Percentiles rank a stretch among this genome's conserved stretches.
Conservation (phyloP, 108 stramenopile species). For the Conticribra weissflogii region DNA sequence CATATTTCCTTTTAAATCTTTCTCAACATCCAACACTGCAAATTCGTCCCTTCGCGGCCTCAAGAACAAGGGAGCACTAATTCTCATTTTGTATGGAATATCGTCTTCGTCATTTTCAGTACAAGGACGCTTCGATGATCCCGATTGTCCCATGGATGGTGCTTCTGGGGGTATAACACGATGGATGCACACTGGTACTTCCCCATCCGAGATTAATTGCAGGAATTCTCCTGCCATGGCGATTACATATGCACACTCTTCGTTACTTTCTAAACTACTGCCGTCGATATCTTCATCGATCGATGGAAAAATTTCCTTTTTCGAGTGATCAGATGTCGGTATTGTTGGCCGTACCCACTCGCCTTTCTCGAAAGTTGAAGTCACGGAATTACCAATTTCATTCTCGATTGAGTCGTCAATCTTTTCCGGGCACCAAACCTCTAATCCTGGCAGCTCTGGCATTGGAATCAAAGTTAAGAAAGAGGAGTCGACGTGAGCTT, state of each 20-base stretch:
- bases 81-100: slow-evolving; percentile 18
- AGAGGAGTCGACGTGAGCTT: slow-evolving; percentile 42
- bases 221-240: slow-evolving; percentile 50
- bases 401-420: background rate
- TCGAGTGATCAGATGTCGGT: slow-evolving; percentile 3
- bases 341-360: slow-evolving; percentile 46
- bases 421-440: slow-evolving; percentile 48
- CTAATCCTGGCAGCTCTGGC: slow-evolving; percentile 46
- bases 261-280: background rate
- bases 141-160: slow-evolving; percentile 1
- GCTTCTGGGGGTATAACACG: slow-evolving; percentile 41
- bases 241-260: slow-evolving; percentile 25
- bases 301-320: background rate
- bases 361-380: background rate
- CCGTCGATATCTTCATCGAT: background rate
- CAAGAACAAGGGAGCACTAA: slow-evolving; percentile 45
- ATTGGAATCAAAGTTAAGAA: slow-evolving; percentile 50
- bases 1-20: slow-evolving; percentile 39
- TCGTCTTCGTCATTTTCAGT: background rate
- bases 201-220: slow-evolving; percentile 32
- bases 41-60: slow-evolving; percentile 33
- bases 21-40: slow-evolving; percentile 39
- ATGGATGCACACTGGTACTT: slow-evolving; percentile 44
- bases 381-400: background rate
- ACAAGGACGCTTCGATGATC: background rate